Conservation (phyloP, 2,329 filamentous ascomycete species). For the Botryotinia calthae region DNA sequence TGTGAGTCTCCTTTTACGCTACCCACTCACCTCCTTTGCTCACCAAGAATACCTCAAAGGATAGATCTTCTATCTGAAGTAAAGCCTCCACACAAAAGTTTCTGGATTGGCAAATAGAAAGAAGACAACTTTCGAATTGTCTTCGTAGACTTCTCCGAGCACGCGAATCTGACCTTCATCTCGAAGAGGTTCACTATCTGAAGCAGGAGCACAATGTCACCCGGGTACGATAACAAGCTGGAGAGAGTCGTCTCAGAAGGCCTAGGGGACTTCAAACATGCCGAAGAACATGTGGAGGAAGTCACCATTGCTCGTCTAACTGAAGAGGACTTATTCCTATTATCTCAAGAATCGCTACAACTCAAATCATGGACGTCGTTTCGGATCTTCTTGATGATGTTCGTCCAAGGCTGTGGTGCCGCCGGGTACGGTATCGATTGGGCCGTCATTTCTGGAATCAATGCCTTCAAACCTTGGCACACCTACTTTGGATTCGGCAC, state of each 20-base stretch:
- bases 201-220: not conserved
- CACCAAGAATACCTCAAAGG: not conserved
- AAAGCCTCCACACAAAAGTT: not conserved
- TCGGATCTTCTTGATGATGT: constrained; percentile 44
- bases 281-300: constrained; percentile 44
- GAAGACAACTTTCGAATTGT: not conserved
- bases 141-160: too few relatives aligned
- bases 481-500: constrained; percentile 45
- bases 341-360: constrained; percentile 44
- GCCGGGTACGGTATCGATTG: constrained; percentile 45
- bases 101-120: not conserved
- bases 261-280: constrained; percentile 37
- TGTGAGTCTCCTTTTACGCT: not conserved
- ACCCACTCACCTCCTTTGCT: too few relatives aligned
- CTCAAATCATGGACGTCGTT: constrained; percentile 44
- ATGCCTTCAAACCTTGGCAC: constrained; percentile 45
- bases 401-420: constrained; percentile 48
- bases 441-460: constrained; percentile 49
- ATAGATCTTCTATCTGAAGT: not conserved
- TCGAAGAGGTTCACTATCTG: not conserved
- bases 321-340: constrained; percentile 46
- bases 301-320: constrained; percentile 46
- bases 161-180: not conserved
- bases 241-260: not conserved
- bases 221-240: not conserved